These are phyloP conservation scores for Paulinella micropora DNA, from an alignment of 78 protist species.

Conservation along the genomic window DNA sequence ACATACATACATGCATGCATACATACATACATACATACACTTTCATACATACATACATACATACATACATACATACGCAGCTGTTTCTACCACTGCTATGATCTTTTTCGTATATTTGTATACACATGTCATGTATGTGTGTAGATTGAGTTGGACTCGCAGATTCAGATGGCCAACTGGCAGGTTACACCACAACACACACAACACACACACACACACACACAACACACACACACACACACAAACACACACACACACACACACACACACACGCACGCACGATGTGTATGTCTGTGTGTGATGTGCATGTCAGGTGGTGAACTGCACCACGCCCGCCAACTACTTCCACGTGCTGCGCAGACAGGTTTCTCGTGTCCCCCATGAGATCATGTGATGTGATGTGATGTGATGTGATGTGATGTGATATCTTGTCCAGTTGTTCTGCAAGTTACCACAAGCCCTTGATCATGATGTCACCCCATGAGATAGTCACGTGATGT, in stretches of 20 bases:
- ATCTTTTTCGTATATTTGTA: no score
- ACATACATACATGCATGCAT: neutral
- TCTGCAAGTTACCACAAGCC: neutral
- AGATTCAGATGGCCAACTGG: slow-evolving; percentile 8
- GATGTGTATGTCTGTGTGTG: no score
- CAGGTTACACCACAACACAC: neutral
- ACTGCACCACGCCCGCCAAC: slow-evolving; percentile 81
- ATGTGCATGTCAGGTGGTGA: slow-evolving; percentile 32
- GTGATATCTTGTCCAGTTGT: no score
- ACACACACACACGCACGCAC: no score
- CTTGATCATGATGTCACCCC: neutral
- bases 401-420: no score
- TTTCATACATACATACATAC: neutral
- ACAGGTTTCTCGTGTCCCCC: no score
- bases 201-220: no score
- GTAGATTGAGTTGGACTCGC: neutral
- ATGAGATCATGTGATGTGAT: no score
- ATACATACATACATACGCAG: neutral
- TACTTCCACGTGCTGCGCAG: slow-evolving; percentile 87
- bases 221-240: no score
- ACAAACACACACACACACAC: neutral
- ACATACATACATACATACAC: neutral
- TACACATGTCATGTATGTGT: no score
- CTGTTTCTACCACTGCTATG: no score
- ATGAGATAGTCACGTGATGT: no score